These are phyloP conservation scores for Lentinula sp. DNA, from an alignment of 768 basidiomycete genomes.

Conservation along the genomic window DNA sequence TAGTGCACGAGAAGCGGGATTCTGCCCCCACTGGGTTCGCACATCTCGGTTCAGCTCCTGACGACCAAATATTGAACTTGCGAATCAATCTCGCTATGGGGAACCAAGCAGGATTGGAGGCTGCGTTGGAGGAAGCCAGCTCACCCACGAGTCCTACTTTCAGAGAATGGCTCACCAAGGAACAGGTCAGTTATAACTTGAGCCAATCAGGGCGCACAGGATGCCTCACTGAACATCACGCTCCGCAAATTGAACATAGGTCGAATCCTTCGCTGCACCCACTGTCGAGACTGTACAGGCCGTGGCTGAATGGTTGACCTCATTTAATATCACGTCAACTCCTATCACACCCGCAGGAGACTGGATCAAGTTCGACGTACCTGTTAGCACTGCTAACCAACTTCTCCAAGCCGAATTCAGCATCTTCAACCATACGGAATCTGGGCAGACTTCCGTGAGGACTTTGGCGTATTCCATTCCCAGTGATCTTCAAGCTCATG, in stretches of 20 bases:
- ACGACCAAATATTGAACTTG: conserved; percentile 17
- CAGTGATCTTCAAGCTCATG: conserved; percentile 18
- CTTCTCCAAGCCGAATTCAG: conserved; percentile 28
- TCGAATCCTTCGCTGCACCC: conserved; percentile 14
- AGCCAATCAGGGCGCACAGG: background rate
- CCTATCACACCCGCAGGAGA: conserved; percentile 21
- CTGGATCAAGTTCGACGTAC: conserved; percentile 26
- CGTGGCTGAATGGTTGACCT: conserved; percentile 33
- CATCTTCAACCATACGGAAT: conserved; percentile 26
- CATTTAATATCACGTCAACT: conserved; percentile 13
- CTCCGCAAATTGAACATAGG: conserved; percentile 2
- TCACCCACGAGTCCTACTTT: conserved; percentile 21
- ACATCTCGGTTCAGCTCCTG: conserved; percentile 13
- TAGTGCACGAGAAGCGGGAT: conserved; percentile 18
- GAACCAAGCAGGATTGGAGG: conserved; percentile 24
- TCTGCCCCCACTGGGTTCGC: conserved; percentile 19
- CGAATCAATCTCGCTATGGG: conserved; percentile 26
- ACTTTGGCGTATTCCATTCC: conserved; percentile 34
- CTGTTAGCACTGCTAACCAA: conserved; percentile 27
- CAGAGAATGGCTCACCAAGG: conserved; percentile 25
- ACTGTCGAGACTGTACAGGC: conserved; percentile 18
- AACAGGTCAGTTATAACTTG: conserved; percentile 16
- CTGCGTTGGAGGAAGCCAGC: conserved; percentile 23
- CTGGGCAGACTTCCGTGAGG: conserved; percentile 22
- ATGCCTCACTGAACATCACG: too few species aligned